A percentile compares a stretch with the other conserved stretches of the same genome.
Conservation (phyloP, 768 basidiomycete genomes). For the Serpula lacrymans region DNA sequence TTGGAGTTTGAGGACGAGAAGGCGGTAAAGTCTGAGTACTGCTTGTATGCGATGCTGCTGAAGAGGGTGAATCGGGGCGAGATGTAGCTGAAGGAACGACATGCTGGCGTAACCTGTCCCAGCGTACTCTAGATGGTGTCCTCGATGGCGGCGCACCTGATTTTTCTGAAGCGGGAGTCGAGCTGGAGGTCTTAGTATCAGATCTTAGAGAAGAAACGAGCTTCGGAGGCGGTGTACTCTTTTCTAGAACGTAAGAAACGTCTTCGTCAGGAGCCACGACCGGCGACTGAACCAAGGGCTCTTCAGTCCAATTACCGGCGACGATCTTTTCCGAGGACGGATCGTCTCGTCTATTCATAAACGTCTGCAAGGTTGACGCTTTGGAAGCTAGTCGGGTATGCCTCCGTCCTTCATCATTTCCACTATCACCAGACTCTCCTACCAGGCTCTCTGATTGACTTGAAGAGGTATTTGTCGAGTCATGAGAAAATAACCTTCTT, state of each 20-base stretch:
- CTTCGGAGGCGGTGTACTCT: not conserved
- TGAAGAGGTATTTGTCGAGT: constrained; percentile 17
- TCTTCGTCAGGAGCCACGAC: not conserved
- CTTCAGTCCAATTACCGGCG: constrained; percentile 7
- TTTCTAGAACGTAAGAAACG: no score
- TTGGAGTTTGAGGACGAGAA: constrained; percentile 38
- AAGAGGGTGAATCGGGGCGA: constrained; percentile 18
- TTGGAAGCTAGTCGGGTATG: constrained; percentile 5
- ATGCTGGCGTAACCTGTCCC: constrained; percentile 54
- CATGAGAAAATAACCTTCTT: constrained; percentile 22
- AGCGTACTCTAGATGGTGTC: constrained; percentile 41
- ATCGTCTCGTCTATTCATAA: not conserved
- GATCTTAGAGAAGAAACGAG: not conserved
- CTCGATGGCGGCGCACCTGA: constrained; percentile 3
- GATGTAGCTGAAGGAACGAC: constrained; percentile 36
- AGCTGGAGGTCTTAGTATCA: not conserved
- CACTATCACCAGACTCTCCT: not conserved
- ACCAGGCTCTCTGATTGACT: constrained; percentile 3
- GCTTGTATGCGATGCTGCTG: constrained; percentile 1
- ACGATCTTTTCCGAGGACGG: constrained; percentile 1
- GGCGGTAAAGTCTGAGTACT: constrained; percentile 7
- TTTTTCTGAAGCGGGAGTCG: not conserved
- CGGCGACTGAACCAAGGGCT: constrained; percentile 7
- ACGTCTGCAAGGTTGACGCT: not conserved
- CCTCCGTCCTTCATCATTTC: not conserved